These are phyloP conservation scores for Pholiota adiposa DNA, from an alignment of 1,284 basidiomycete genomes.

Conservation along the genomic window DNA sequence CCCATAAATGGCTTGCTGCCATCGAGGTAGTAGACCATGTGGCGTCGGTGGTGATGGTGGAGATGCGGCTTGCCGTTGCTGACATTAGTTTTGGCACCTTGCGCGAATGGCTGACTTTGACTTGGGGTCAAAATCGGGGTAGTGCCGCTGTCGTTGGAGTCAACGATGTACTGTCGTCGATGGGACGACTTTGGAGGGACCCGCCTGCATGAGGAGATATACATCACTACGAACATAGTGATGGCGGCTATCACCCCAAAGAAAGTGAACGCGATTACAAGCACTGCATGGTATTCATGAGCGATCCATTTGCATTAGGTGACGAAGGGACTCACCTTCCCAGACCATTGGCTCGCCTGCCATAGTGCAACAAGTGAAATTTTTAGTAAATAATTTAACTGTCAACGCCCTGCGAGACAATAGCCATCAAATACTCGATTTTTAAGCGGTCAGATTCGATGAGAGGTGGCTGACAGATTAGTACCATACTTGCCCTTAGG, in stretches of 20 bases:
- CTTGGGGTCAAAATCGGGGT: neutral
- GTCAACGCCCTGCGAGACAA: neutral
- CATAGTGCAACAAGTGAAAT: neutral
- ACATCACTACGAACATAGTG: neutral
- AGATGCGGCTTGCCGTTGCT: neutral
- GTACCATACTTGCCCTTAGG: neutral
- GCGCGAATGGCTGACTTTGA: neutral
- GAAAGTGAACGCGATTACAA: neutral
- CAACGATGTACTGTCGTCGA: neutral
- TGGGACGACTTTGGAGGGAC: neutral
- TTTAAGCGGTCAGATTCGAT: neutral
- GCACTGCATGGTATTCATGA: neutral
- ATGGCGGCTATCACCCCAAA: neutral
- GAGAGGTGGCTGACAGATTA: neutral
- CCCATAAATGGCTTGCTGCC: conserved; percentile 9
- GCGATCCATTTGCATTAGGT: neutral
- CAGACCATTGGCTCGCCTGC: neutral
- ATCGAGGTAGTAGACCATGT: conserved; percentile 12
- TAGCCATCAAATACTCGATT: neutral
- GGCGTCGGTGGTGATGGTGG: conserved; percentile 5
- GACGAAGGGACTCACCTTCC: neutral
- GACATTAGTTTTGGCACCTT: neutral
- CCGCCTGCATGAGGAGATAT: neutral
- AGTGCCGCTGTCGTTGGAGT: neutral
- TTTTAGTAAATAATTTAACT: neutral